Base-by-base conservation (phyloP, 176 grass and related monocot species). In the Bolboschoenus planiculmis region DNA sequence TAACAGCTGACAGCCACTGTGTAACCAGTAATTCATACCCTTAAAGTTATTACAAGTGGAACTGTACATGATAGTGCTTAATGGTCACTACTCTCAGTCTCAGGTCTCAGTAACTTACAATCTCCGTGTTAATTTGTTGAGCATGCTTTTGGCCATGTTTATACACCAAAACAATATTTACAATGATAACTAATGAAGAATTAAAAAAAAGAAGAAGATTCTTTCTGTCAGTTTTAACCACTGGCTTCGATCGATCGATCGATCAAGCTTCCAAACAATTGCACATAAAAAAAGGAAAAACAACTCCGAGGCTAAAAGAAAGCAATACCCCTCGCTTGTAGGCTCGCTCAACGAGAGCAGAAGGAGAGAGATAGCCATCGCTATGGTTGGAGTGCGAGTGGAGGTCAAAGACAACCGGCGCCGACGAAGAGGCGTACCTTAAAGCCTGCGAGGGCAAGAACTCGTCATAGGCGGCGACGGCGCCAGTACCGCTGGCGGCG, bases 351-450 rank as follows among this genome's bases (percentile, higher is more conserved):
- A 99, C 90, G 44, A 99, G 86, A 11, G 88, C 96, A 24, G 92
- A 82, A n/a, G 96, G 96, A 35, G 96, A 93, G 29, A 95, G 87
- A 85, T 90, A 95, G 2, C 96, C 96, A 33, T 99, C 92, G 87
- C 96, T 99, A 36, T 88, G 87, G 37, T 90, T 93, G 53, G 96
- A 91, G 86, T 99, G 96, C 8, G 87, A 95, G 86, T 99, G 96
- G 53, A 99, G 77, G 43, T 99, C 96, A 56, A 99, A 95, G 21
- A 91, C 61, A 59, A 95, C 74, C 82, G 39, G 63, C 86, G 35
- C 84, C 75, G 4, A 75, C 24, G 84, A 85, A 7, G 78, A 87
- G 46, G 80, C 68, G 64, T 66, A n/a, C 48, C 67, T 87, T 34
- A 64, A 27, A 21, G 57, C 37, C 47, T 56, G 46, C 9, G 35